A percentile compares a stretch with the other conserved stretches of the same genome.
phyloP scores from a whole-genome alignment of 1,139 yeast species.

The Taiozyma sp. region DNA sequence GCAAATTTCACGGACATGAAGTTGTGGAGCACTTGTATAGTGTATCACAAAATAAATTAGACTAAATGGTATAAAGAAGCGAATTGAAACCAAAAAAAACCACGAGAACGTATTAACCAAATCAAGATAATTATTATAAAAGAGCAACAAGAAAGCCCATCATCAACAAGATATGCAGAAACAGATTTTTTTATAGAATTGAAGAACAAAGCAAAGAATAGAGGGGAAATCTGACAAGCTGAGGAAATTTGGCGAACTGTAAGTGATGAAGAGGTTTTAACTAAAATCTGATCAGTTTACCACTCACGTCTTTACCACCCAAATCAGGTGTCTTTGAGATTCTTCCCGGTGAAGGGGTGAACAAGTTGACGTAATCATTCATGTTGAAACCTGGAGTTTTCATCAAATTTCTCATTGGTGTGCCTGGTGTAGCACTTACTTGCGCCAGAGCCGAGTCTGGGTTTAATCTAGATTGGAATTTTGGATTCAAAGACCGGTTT shows the following conservation, averaged over 20 bases:
- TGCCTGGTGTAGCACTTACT: conserved; percentile 22
- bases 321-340: conserved; percentile 18
- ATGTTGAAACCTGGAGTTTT: conserved; percentile 75
- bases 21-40: too few relatives aligned
- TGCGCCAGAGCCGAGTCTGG: background rate
- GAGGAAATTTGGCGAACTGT: too few relatives aligned
- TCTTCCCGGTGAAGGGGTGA: conserved; percentile 18
- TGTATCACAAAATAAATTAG: background rate
- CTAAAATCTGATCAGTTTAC: conserved; percentile 22
- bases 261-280: too few relatives aligned
- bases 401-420: conserved; percentile 26
- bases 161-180: background rate
- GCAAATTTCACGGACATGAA: too few relatives aligned
- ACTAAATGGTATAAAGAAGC: background rate
- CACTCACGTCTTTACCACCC: conserved; percentile 17
- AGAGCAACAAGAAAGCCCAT: background rate
- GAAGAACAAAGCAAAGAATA: too few relatives aligned
- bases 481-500: conserved; percentile 4
- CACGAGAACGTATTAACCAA: background rate
- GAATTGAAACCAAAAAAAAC: background rate
- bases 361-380: conserved; percentile 62
- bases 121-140: background rate
- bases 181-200: too few relatives aligned
- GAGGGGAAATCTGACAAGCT: too few relatives aligned
- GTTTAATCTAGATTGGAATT: conserved; percentile 1